Conservation (phyloP, 306 rosid genomes). For the Trifolium pratense region DNA sequence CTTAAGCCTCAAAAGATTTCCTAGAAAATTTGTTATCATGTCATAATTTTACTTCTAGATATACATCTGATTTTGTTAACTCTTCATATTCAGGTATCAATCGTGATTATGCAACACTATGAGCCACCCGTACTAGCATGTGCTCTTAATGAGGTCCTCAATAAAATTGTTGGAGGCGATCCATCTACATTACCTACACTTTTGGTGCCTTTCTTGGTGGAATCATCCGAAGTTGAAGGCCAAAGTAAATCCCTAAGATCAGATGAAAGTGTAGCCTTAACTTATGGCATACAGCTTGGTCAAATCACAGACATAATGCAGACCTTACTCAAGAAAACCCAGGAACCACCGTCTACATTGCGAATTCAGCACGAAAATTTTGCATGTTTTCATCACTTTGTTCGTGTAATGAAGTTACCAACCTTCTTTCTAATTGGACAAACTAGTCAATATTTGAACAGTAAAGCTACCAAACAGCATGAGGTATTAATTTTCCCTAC, state of each 20-base stretch:
- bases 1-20: background rate
- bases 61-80: constrained; percentile 26
- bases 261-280: constrained; percentile 37
- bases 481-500: constrained; percentile 56
- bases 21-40: background rate
- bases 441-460: constrained; percentile 45
- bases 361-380: constrained; percentile 66
- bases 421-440: constrained; percentile 65
- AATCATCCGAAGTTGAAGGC: constrained; percentile 67
- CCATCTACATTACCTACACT: constrained; percentile 58
- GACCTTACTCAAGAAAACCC: constrained; percentile 52
- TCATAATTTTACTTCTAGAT: constrained; percentile 6
- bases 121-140: constrained; percentile 80
- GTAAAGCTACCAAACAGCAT: constrained; percentile 47
- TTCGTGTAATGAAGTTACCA: constrained; percentile 60
- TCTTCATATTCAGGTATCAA: constrained; percentile 62
- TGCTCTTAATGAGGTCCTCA: constrained; percentile 71
- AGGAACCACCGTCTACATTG: constrained; percentile 55
- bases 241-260: constrained; percentile 48
- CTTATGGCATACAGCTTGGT: constrained; percentile 62
- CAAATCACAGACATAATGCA: constrained; percentile 57
- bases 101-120: constrained; percentile 64
- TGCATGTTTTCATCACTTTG: constrained; percentile 77
- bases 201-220: constrained; percentile 62
- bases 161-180: constrained; percentile 48